Evolutionary conservation across 768 basidiomycete genomes (phyloP), one percentile per base, ranked within the genome.

Genomic region (Psilocybe azurescens): DNA sequence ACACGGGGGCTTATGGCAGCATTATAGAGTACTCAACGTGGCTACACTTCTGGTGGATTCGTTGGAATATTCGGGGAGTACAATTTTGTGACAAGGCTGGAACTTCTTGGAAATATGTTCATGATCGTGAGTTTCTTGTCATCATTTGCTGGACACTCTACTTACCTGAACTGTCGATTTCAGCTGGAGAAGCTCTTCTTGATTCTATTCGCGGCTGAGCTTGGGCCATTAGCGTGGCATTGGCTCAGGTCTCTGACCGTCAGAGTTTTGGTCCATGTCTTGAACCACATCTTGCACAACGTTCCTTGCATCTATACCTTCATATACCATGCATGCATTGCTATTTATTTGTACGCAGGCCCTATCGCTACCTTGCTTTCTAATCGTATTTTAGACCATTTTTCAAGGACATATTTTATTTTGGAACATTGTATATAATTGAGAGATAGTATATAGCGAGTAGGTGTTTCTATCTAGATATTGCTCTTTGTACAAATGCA

Each of bases 1-100:
- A 82, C 56, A 70, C 72, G 7, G 81, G 81, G 0, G 74, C 75
- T 0, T 73, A 80, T 58, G 20, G 38, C 44, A 58, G 62, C 41
- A 57, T 76, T 18, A 36, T 64, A 18, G 62, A 68, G 9, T 65
- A 74, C n/a, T 46, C 38, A 0, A 51, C 54, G 3, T 70, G 68
- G 69, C 53, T 71, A 13, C 54, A 58, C 8, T 52, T 61, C 39
- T 70, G 68, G 69, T 70, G 69, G 68, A 57, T 66, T 36, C 60
- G 67, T 7, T 71, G 69, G 70, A 70, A 67, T 48, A 56, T 70
- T 11, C 62, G 67, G 24, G 65, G 70, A 2, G 61, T 69, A 14
- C 56, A 62, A 5, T 71, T 73, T 39, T 33, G 57, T 30, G 70
- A 73, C 53, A 69, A 69, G 52, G 48, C 50, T 30, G 70, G 72